Conservation (phyloP, 164 flowering plant species). For the Piper betle region DNA sequence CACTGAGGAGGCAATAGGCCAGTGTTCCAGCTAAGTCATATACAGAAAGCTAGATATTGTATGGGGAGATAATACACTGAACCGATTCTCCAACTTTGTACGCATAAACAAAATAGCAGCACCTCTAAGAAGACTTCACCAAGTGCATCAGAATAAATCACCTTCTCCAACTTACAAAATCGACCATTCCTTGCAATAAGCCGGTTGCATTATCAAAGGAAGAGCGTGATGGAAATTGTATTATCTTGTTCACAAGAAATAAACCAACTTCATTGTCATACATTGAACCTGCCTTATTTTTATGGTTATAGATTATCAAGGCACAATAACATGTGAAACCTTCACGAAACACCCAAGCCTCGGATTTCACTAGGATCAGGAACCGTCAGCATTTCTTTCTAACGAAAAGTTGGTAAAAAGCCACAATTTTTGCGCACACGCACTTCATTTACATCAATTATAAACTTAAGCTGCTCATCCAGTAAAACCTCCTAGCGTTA, state of each 20-base stretch:
- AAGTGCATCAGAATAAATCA: slow-evolving; percentile 12
- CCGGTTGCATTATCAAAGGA: slow-evolving; percentile 20
- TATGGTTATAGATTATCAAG: not conserved
- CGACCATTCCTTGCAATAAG: slow-evolving; percentile 19
- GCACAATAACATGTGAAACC: not conserved
- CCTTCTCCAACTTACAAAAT: slow-evolving; percentile 38
- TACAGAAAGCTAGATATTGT: no score
- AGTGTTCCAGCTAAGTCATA: no score
- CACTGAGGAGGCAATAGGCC: no score
- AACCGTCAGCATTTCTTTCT: not conserved
- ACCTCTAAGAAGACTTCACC: not conserved
- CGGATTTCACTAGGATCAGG: not conserved
- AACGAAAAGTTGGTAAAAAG: not conserved
- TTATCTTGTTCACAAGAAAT: slow-evolving; percentile 24
- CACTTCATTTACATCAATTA: not conserved
- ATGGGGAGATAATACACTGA: no score
- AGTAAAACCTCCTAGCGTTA: not conserved
- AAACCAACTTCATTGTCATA: not conserved
- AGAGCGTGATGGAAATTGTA: slow-evolving; percentile 29
- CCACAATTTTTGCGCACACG: not conserved
- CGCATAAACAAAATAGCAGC: not conserved
- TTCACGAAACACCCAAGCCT: not conserved
- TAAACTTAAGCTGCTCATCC: not conserved
- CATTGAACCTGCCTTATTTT: not conserved
- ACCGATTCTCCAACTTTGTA: no score